Conservation (phyloP, 805 yeast species). For the Metschnikowia amazonensis region DNA sequence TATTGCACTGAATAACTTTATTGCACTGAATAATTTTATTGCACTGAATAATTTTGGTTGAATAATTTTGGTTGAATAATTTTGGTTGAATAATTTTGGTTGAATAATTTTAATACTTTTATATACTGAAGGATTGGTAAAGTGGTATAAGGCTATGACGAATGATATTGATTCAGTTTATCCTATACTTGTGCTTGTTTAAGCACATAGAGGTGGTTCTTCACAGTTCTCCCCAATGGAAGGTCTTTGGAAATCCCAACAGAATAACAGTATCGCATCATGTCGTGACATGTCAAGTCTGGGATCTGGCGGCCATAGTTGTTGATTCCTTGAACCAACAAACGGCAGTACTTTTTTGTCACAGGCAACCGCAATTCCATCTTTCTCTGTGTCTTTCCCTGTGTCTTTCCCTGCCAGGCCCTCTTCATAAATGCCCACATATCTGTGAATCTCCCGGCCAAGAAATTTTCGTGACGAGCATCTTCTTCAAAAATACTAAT, state of each 20-base stretch:
- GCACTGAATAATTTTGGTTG: no score
- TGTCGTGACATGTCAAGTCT: constrained; percentile 33
- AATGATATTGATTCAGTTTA: no score
- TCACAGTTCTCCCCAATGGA: constrained; percentile 22
- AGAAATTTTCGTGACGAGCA: constrained; percentile 41
- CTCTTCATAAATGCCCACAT: constrained; percentile 35
- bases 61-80: no score
- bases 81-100: no score
- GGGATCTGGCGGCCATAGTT: constrained; percentile 41
- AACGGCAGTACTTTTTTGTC: constrained; percentile 20
- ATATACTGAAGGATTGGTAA: no score
- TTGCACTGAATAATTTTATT: no score
- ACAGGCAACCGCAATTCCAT: background rate
- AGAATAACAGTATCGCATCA: constrained; percentile 28
- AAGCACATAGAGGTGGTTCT: constrained; percentile 32
- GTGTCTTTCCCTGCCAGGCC: constrained; percentile 2
- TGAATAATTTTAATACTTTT: no score
- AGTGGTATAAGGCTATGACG: no score
- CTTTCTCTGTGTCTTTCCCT: constrained; percentile 5
- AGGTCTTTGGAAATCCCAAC: constrained; percentile 25
- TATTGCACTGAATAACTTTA: no score
- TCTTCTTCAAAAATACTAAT: constrained; percentile 29
- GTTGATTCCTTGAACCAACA: constrained; percentile 34
- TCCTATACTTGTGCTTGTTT: no score
- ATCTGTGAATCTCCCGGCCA: constrained; percentile 44